phyloP scores from a whole-genome alignment of 768 basidiomycete genomes.

The Mycena belliarum region DNA sequence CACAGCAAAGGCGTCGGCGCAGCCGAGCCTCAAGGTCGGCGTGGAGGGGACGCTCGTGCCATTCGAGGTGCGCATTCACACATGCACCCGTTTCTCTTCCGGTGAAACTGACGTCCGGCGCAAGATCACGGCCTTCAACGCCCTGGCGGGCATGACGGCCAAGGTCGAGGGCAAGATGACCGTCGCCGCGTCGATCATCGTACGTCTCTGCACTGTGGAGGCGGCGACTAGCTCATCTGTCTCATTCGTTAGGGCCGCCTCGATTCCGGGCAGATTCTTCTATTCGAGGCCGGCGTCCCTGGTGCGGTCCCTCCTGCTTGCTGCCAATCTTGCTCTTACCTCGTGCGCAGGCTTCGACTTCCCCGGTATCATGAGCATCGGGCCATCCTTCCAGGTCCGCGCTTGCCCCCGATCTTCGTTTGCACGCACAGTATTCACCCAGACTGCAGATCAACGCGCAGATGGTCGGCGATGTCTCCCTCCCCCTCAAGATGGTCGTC shows the following conservation, averaged over 20 bases:
- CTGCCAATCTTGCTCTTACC: too few relatives aligned
- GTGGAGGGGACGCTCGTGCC: constrained; percentile 33
- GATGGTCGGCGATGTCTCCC: constrained; percentile 4
- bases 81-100: neutral
- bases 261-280: too few relatives aligned
- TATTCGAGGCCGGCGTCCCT: too few relatives aligned
- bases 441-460: neutral
- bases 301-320: too few relatives aligned
- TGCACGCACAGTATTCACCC: too few relatives aligned
- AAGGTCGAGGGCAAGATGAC: constrained; percentile 40
- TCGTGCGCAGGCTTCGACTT: constrained; percentile 39
- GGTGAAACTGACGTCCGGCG: neutral
- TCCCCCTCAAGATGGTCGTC: constrained; percentile 1
- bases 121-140: constrained; percentile 6
- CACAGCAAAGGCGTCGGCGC: constrained; percentile 11
- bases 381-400: constrained; percentile 6
- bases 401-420: neutral
- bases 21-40: constrained; percentile 21
- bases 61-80: constrained; percentile 7
- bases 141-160: constrained; percentile 34
- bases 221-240: neutral
- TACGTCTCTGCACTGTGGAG: constrained; percentile 13
- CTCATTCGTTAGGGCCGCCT: neutral
- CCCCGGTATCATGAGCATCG: constrained; percentile 50
- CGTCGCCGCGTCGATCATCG: constrained; percentile 38